Evolutionary conservation across 305 asterid species (phyloP), one percentile per base, ranked within the genome.

Genomic region (Fraxinus nigra): DNA sequence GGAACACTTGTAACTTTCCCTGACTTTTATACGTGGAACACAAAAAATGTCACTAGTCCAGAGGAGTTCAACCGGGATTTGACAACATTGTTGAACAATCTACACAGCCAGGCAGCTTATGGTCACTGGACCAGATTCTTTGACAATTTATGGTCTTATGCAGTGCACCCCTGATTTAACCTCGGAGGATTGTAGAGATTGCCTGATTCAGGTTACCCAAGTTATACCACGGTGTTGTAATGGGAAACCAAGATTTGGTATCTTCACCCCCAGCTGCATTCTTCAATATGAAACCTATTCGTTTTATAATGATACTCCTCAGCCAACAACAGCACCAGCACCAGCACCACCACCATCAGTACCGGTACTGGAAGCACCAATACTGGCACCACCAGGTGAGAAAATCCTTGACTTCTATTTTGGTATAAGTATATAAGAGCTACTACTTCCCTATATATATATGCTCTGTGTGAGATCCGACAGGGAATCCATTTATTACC

Each of bases 121-220:
- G 13, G 13, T 61, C 13, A 81, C 28, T 35, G 7, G 38, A 9
- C 67, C 80, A 0, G 72, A 18, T 18, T 26, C 22, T 2, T 72
- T 56, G 77, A 73, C 3, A 16, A 22, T 88, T 14, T 86, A 76
- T 16, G 78, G 78, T 0, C n/a, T 86, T 46, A 72, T 83, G 14
- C 92, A 90, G 80, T 89, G 93, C 83, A 82, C 78, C 28, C 92
- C 92, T 32, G 87, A 88, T 78, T 2, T 89, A 5, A 74, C 86
- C 1, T 0, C 1, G 0, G 6, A 32, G 2, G 78, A 78, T 5
- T 86, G 91, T 59, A 3, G 3, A 0, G 1, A 4, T 10, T 90
- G 91, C 81, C 40, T 86, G 46, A 2, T 0, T 0, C 26, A 0
- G 3, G 81, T 10, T 1, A 0, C n/a, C n/a, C 54, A 43, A 11